Base-by-base conservation (phyloP, 2,329 filamentous ascomycete species). In the Ceratocystis diversiconidia region DNA sequence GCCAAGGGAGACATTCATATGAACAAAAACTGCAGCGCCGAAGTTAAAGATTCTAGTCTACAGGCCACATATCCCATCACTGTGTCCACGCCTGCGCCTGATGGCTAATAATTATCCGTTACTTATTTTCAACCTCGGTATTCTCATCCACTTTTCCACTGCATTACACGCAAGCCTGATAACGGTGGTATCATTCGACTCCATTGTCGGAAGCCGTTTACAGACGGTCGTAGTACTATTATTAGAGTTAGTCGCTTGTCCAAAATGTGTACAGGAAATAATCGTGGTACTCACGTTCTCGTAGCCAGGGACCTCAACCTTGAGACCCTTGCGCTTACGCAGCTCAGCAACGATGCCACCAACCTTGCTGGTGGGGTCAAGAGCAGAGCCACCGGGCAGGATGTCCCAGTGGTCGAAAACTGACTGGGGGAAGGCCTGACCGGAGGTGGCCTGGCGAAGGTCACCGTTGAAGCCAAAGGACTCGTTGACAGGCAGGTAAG, bases 281-380 rank as follows among this genome's bases (percentile, higher is more conserved):
- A 32, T 41, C 4, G 44, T 10, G 25, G 15, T 12, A 64, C 65
- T 84, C 96, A 96, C 82, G 88, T 96, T 96, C 77, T 90, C 90
- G 82, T 91, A 87, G 77, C 88, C 89, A 73, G 94, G 92, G 77
- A 96, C 89, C 74, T 90, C 85, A 75, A 88, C 81, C 90, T 99
- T 99, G 84, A 99, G 83, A 90, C 92, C 94, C 90, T 99, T 99
- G 81, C 92, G 90, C 87, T 96, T 96, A 77, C 94, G 91, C 88
- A 95, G 95, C 68, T 87, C 85, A 76, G 82, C 80, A 73, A 97
- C 90, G 73, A 96, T 82, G 76, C 84, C 78, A 77, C 92, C 94
- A 73, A 88, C 84, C 85, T 92, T 90, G 75, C 85, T 85, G 74
- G 85, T 87, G 76, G 79, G 71, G 80, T 99, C 92, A 75, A 96